Evolutionary conservation across 1,284 basidiomycete species (phyloP), one percentile per base, ranked within the genome.

Genomic region (Marasmius sp.): DNA sequence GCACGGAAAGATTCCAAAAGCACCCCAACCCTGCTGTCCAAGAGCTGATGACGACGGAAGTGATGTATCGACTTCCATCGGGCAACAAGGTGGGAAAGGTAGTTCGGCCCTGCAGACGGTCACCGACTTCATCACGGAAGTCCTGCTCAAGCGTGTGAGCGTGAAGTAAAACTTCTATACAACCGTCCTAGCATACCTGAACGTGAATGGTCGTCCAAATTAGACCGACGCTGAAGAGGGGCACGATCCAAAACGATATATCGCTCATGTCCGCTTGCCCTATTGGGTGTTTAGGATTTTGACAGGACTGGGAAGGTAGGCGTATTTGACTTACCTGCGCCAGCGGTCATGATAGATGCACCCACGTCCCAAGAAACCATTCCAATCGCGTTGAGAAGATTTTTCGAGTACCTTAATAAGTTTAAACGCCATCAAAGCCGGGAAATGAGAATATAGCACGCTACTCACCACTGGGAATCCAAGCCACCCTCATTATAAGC

Each of bases 41-140:
- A 1, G 65, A 43, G 10, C 66, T 58, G 10, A 74, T 61, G n/a
- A 68, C 61, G 52, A 71, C 55, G n/a, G 69, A 60, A 10, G 69
- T 71, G 3, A 70, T 65, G 39, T 64, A 64, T 12, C 74, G 65
- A 50, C 72, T 71, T n/a, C 68, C 55, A 22, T 69, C 67, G 1
- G 74, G 74, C 48, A 69, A 65, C 9, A 67, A 60, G 53, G 81
- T 76, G 11, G 80, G 79, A 10, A 81, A 65, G 0, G 80, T 81
- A 1, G 66, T 69, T 14, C 80, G 71, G 12, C 79, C 78, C 33
- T 71, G 68, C 7, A 51, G 64, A 4, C 60, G 63, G 62, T 81
- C 80, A 4, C 80, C 81, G 6, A 68, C 71, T 9, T 74, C 69
- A 57, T 82, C 81, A 34, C 72, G 71, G 66, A 79, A 81, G 60